Evolutionary conservation across 2,329 filamentous ascomycete species (phyloP).

Genomic region (Trichoderma guizhouense): DNA sequence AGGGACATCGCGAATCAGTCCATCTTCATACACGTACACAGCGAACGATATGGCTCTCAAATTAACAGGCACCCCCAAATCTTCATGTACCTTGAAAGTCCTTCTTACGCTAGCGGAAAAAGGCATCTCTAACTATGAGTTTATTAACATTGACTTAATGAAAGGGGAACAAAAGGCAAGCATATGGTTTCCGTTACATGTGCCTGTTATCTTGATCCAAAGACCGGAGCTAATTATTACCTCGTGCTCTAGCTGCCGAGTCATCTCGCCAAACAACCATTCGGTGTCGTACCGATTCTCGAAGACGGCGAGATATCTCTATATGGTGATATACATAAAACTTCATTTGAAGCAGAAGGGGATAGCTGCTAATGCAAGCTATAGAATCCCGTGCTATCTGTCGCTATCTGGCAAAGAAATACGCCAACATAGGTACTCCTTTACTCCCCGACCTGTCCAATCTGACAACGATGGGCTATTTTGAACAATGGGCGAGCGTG

Average conservation of each 20-base stretch:
- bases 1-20: neutral
- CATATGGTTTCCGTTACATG: neutral
- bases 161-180: neutral
- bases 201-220: neutral
- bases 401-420: neutral
- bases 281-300: neutral
- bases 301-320: neutral
- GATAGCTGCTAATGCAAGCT: neutral
- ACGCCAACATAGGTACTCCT: neutral
- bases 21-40: neutral
- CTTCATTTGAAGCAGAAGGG: neutral
- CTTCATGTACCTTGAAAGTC: neutral
- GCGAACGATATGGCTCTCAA: neutral
- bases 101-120: neutral
- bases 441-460: neutral
- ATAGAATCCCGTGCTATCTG: neutral
- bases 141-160: neutral
- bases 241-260: neutral
- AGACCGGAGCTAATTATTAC: neutral
- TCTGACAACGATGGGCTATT: neutral
- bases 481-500: neutral
- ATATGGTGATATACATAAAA: neutral
- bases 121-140: neutral
- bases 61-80: neutral
- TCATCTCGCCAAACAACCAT: neutral